phyloP scores from a whole-genome alignment of 805 yeast species.

The Kodamaea restingae region DNA sequence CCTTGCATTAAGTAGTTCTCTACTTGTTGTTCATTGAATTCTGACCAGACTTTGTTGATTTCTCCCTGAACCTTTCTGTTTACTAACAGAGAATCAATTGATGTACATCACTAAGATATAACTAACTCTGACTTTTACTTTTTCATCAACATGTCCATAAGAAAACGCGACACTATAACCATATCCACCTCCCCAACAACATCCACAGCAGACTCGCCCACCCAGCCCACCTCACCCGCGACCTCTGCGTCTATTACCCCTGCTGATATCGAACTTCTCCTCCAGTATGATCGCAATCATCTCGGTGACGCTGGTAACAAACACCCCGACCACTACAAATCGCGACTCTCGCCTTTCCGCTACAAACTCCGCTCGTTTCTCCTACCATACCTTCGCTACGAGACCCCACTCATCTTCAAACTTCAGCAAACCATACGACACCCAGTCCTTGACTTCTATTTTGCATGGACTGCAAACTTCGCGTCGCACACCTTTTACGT shows the following conservation, averaged over 20 bases:
- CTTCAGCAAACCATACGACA: slow-evolving; percentile 53
- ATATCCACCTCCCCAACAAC: too few relatives aligned
- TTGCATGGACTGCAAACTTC: slow-evolving; percentile 81
- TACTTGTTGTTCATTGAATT: too few relatives aligned
- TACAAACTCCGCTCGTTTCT: slow-evolving; percentile 50
- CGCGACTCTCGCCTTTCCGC: slow-evolving; percentile 52
- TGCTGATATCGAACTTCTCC: slow-evolving; percentile 12
- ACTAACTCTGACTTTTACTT: background rate
- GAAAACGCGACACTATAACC: background rate
- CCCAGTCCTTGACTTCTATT: slow-evolving; percentile 61
- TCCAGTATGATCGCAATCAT: slow-evolving; percentile 11
- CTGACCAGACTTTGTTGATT: too few relatives aligned
- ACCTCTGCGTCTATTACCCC: background rate
- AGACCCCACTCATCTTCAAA: slow-evolving; percentile 54
- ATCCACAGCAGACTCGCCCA: too few relatives aligned
- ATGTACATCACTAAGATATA: too few relatives aligned
- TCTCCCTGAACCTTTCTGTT: too few relatives aligned
- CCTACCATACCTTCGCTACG: slow-evolving; percentile 56
- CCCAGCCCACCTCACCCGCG: background rate
- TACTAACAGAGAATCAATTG: too few relatives aligned
- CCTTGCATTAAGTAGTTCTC: too few relatives aligned
- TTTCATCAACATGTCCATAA: background rate
- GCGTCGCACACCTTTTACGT: slow-evolving; percentile 96
- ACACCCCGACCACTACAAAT: slow-evolving; percentile 60
- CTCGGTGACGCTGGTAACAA: slow-evolving; percentile 70